Conservation (phyloP, 805 yeast species). For the Candida chilensis region DNA sequence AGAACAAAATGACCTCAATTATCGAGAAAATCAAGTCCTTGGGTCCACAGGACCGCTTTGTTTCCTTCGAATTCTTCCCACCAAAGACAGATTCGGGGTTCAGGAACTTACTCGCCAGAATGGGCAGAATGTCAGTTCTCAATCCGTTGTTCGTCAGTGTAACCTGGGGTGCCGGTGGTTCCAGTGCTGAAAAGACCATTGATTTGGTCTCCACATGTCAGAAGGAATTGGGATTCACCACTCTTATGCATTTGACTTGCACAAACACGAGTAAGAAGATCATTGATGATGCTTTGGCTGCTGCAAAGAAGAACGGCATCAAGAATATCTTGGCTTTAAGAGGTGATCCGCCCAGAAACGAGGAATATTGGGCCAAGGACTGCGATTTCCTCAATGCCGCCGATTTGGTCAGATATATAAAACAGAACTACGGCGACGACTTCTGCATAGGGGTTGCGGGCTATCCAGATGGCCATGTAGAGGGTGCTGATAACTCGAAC, state of each 20-base stretch:
- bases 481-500: slow-evolving; percentile 58
- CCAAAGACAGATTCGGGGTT: slow-evolving; percentile 92
- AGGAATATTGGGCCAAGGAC: slow-evolving; percentile 42
- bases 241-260: slow-evolving; percentile 92
- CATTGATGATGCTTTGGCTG: slow-evolving; percentile 69
- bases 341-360: slow-evolving; percentile 90
- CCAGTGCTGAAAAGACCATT: slow-evolving; percentile 79
- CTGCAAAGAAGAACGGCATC: slow-evolving; percentile 72
- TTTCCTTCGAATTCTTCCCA: slow-evolving; percentile 94
- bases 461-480: slow-evolving; percentile 96
- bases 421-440: slow-evolving; percentile 59
- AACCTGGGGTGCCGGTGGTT: slow-evolving; percentile 99
- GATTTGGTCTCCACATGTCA: slow-evolving; percentile 77
- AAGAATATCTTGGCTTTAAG: slow-evolving; percentile 85
- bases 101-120: slow-evolving; percentile 75
- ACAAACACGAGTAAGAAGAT: slow-evolving; percentile 77
- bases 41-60: slow-evolving; percentile 46
- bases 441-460: slow-evolving; percentile 97
- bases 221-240: slow-evolving; percentile 69
- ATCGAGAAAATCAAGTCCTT: slow-evolving; percentile 43
- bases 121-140: slow-evolving; percentile 79
- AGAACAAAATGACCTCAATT: slow-evolving; percentile 19
- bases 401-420: slow-evolving; percentile 80
- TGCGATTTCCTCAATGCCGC: slow-evolving; percentile 69
- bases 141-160: slow-evolving; percentile 88